Conservation (phyloP, 2,329 filamentous ascomycete species). For the Exophiala phaeomuriformis region DNA sequence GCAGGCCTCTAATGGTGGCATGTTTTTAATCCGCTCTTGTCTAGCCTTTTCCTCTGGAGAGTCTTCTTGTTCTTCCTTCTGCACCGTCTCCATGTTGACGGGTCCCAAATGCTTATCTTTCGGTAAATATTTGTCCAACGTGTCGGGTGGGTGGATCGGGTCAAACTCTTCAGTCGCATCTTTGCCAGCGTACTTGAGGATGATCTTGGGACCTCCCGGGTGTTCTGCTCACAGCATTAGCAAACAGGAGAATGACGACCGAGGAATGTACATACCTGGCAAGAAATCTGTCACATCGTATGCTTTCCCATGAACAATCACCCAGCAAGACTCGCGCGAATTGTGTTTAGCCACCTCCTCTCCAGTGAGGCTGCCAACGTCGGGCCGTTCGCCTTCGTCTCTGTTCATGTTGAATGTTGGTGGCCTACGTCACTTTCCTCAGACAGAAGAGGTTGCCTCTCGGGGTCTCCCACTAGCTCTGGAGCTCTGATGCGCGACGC, state of each 20-base stretch:
- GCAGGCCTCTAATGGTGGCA: conserved; percentile 77
- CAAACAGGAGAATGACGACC: background rate
- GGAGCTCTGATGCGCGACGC: background rate
- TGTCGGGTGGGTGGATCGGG: conserved; percentile 82
- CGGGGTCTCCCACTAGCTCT: conserved; percentile 10
- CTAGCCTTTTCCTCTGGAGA: conserved; percentile 67
- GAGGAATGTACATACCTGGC: conserved; percentile 36
- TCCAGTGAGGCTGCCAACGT: conserved; percentile 41
- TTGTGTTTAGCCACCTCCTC: conserved; percentile 66
- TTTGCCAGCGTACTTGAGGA: conserved; percentile 92
- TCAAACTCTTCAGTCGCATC: conserved; percentile 90
- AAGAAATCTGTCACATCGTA: conserved; percentile 88
- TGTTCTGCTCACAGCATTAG: conserved; percentile 52
- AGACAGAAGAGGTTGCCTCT: conserved; percentile 14
- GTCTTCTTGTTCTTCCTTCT: conserved; percentile 44
- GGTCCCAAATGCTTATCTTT: conserved; percentile 79
- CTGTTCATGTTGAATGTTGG: conserved; percentile 20
- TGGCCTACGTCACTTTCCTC: background rate
- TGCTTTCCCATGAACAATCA: conserved; percentile 77
- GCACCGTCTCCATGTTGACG: conserved; percentile 67
- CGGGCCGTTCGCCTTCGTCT: conserved; percentile 20
- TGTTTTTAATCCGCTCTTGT: conserved; percentile 63
- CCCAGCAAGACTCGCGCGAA: conserved; percentile 78
- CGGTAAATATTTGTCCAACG: conserved; percentile 72
- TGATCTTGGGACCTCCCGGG: conserved; percentile 83